These are phyloP conservation scores for Thelephora terrestris DNA, from an alignment of 1,284 basidiomycete species.

Conservation along the genomic window DNA sequence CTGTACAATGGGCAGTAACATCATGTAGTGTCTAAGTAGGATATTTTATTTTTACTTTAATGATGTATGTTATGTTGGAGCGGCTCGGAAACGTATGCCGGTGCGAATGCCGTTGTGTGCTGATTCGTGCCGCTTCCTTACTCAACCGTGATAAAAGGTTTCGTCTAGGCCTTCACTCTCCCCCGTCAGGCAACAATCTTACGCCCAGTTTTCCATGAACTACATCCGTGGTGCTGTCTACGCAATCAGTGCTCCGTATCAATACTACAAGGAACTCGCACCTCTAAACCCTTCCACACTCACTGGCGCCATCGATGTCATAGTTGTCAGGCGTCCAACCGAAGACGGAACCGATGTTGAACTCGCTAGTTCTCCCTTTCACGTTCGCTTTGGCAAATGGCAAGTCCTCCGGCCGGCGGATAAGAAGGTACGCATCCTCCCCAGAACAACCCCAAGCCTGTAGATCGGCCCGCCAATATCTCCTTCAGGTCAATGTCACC, in stretches of 20 bases:
- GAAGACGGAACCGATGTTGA: slow-evolving; percentile 51
- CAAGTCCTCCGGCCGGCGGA: slow-evolving; percentile 91
- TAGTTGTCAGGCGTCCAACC: slow-evolving; percentile 73
- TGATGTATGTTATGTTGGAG: too few species aligned
- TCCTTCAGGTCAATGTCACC: slow-evolving; percentile 64
- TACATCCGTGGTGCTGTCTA: slow-evolving; percentile 75
- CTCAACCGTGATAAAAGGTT: too few species aligned
- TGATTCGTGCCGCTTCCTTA: too few species aligned
- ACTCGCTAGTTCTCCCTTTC: slow-evolving; percentile 91
- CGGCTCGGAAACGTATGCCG: too few species aligned
- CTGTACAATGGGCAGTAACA: too few species aligned
- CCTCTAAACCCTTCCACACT: slow-evolving; percentile 88
- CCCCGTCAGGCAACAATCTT: too few species aligned
- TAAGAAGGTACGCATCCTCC: slow-evolving; percentile 61
- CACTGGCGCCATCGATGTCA: slow-evolving; percentile 95
- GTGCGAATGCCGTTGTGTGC: too few species aligned
- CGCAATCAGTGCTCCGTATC: slow-evolving; percentile 71
- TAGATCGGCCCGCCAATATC: slow-evolving; percentile 7
- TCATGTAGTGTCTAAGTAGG: too few species aligned
- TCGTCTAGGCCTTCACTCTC: too few species aligned
- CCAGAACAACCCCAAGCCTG: neutral
- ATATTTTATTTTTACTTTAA: too few species aligned
- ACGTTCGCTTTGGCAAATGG: slow-evolving; percentile 97
- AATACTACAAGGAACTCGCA: slow-evolving; percentile 73
- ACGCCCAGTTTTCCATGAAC: slow-evolving; percentile 41